phyloP scores from a whole-genome alignment of 176 grass and related monocot genomes.

The Oryza glumipatula region DNA sequence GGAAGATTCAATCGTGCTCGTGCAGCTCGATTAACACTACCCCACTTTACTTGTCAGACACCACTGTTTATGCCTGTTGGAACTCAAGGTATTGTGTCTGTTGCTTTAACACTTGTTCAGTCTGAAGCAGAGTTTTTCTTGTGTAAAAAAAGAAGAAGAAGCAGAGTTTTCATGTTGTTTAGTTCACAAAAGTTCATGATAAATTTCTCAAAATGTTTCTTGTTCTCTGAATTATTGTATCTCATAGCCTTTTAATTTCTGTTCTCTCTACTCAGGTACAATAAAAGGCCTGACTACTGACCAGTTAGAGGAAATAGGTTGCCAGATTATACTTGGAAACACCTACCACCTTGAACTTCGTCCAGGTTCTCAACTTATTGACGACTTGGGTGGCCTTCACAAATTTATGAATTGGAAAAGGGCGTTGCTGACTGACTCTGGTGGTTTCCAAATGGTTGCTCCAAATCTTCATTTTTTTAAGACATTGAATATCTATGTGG shows the following conservation, averaged over 20 bases:
- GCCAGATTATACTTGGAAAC: conserved; percentile 98
- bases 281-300: conserved; percentile 96
- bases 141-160: neutral
- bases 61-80: conserved; percentile 99
- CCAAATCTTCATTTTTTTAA: conserved; percentile 37
- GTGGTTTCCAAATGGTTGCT: conserved; percentile 99
- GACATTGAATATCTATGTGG: conserved; percentile 26
- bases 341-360: conserved; percentile 96
- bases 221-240: conserved; percentile 10
- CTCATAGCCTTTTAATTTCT: neutral
- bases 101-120: neutral
- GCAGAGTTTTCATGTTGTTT: neutral
- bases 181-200: neutral
- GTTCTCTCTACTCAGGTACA: conserved; percentile 61
- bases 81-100: conserved; percentile 76
- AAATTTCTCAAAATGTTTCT: conserved; percentile 3
- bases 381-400: conserved; percentile 93
- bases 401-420: conserved; percentile 99
- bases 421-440: conserved; percentile 91
- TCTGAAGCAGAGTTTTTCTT: neutral
- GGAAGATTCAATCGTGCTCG: conserved; percentile 95
- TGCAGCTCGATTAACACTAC: conserved; percentile 79
- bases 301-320: conserved; percentile 88
- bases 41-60: conserved; percentile 92
- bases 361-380: conserved; percentile 86